These are phyloP conservation scores for Diophrys appendiculata DNA, from an alignment of 73 alveolate species.

Conservation along the genomic window DNA sequence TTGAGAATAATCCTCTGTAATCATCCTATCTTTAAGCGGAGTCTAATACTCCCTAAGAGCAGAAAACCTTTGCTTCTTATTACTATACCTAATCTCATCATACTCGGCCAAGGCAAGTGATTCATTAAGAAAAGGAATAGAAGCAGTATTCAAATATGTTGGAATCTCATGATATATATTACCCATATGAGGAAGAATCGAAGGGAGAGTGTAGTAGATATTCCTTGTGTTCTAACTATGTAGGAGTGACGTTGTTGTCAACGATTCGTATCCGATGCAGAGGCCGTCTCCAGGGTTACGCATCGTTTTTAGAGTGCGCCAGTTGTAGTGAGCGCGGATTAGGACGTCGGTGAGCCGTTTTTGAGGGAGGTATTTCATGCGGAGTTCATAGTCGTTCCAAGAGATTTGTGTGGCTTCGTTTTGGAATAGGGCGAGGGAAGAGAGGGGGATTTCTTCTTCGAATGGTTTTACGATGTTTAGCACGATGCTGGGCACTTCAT, in stretches of 20 bases:
- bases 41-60: conserved; percentile 15
- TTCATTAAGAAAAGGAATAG: conserved; percentile 31
- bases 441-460: conserved; percentile 52
- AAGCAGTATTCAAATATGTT: conserved; percentile 42
- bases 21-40: conserved; percentile 22
- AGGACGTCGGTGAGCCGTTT: not conserved
- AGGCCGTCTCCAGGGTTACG: not conserved
- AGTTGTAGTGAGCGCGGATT: not conserved
- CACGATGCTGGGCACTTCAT: conserved; percentile 5
- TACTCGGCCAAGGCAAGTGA: conserved; percentile 26
- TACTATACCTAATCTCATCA: conserved; percentile 28
- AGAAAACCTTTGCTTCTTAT: conserved; percentile 13
- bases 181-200: conserved; percentile 29
- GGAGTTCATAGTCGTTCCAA: not conserved
- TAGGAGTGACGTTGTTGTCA: not conserved
- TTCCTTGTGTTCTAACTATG: conserved; percentile 31
- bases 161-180: conserved; percentile 42
- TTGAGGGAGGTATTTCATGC: not conserved
- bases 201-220: conserved; percentile 26
- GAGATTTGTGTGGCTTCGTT: not conserved
- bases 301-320: not conserved
- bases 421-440: not conserved
- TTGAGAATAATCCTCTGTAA: not conserved
- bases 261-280: not conserved
- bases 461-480: conserved; percentile 86